Conservation (phyloP, 805 yeast genomes). For the Cyberlindnera maritima region DNA sequence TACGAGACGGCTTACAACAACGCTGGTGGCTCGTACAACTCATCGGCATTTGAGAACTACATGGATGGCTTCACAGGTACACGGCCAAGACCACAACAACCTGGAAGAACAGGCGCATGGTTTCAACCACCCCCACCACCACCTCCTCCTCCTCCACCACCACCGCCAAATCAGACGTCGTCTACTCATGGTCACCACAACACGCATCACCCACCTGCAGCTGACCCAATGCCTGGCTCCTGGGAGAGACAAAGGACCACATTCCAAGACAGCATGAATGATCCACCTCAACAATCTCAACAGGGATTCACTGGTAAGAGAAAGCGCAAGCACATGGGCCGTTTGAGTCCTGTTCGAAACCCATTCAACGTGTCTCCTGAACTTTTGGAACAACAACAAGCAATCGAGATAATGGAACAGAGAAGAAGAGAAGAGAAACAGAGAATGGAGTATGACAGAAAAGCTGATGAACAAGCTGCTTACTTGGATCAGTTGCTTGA, state of each 20-base stretch:
- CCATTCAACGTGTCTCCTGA: no score
- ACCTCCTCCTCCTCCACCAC: neutral
- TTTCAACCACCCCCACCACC: neutral
- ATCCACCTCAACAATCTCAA: neutral
- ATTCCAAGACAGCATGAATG: neutral
- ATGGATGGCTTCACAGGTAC: constrained; percentile 1
- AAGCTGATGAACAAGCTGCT: neutral
- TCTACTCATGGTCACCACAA: no score
- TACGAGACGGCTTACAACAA: neutral
- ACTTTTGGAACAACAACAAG: no score
- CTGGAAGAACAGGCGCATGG: neutral
- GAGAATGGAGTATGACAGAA: neutral
- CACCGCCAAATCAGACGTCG: no score
- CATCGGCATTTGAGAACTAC: neutral
- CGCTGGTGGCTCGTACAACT: neutral
- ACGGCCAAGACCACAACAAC: constrained; percentile 4
- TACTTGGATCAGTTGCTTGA: neutral
- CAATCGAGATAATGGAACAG: no score
- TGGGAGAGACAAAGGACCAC: neutral
- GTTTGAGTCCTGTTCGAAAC: no score
- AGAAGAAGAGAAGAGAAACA: neutral
- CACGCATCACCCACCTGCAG: no score
- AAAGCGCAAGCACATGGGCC: no score
- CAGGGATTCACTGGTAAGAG: neutral
- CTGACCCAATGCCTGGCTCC: neutral